A percentile compares a stretch with the other conserved stretches of the same genome.
Conservation (phyloP, 2,329 filamentous ascomycete genomes). For the Cladosporium sp. region DNA sequence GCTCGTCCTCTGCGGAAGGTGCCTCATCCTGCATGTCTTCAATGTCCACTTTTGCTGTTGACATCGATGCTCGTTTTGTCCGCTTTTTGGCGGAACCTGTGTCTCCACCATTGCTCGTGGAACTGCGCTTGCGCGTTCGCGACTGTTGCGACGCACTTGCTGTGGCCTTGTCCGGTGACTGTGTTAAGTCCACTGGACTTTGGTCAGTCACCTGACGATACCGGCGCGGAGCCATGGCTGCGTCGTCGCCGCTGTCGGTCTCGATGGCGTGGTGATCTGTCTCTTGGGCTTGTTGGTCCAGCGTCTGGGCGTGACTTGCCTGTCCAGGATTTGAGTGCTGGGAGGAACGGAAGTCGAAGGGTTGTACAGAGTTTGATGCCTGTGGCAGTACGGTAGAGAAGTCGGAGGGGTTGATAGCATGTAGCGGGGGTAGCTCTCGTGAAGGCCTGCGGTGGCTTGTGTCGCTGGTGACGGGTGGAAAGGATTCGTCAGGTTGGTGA, state of each 20-base stretch:
- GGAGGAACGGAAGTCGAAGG: background rate
- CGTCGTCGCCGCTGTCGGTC: background rate
- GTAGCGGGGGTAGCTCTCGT: background rate
- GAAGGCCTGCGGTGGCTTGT: background rate
- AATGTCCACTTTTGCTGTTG: conserved; percentile 1
- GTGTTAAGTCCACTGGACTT: conserved; percentile 1
- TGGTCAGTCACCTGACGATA: background rate
- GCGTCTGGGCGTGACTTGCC: background rate
- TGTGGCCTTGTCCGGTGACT: conserved; percentile 2
- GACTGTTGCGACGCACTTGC: background rate
- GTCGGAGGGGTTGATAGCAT: background rate
- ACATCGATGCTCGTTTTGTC: background rate
- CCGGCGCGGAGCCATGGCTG: background rate
- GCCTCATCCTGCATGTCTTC: conserved; percentile 17
- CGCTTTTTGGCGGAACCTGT: background rate
- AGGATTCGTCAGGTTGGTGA: background rate
- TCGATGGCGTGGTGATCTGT: background rate
- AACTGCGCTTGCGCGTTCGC: conserved; percentile 3
- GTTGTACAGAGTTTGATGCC: background rate
- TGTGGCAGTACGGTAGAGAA: background rate
- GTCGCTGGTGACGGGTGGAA: background rate
- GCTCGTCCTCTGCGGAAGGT: conserved; percentile 30
- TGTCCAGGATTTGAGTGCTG: background rate
- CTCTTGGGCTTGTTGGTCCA: background rate
- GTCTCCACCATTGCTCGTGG: background rate